Evolutionary conservation across 2,329 filamentous ascomycete species (phyloP).

Genomic region (Penicillium capsulatum): DNA sequence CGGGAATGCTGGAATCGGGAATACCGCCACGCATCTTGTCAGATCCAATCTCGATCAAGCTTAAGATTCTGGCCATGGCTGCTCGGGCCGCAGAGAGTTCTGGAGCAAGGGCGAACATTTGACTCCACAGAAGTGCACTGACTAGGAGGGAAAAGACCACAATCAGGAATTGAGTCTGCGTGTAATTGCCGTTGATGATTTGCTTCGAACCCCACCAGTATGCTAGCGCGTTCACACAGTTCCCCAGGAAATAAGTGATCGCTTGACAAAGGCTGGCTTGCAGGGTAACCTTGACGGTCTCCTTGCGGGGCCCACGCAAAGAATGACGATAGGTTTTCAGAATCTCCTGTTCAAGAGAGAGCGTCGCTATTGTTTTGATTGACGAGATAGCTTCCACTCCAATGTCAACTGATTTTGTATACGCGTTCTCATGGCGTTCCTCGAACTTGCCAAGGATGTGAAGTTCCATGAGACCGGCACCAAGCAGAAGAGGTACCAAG

Average conservation of each 20-base stretch:
- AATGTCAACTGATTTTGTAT: slow-evolving; percentile 49
- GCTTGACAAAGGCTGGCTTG: slow-evolving; percentile 47
- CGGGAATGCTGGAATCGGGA: no score
- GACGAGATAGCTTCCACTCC: slow-evolving; percentile 51
- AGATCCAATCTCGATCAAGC: slow-evolving; percentile 39
- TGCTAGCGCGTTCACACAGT: slow-evolving; percentile 68
- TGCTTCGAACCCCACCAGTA: slow-evolving; percentile 77
- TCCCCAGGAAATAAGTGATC: slow-evolving; percentile 49
- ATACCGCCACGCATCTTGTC: slow-evolving; percentile 29
- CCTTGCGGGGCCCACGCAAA: slow-evolving; percentile 46
- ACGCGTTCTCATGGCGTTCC: slow-evolving; percentile 50
- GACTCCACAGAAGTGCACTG: slow-evolving; percentile 67
- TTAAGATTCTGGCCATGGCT: slow-evolving; percentile 56
- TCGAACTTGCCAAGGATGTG: slow-evolving; percentile 58
- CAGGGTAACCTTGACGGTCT: slow-evolving; percentile 48
- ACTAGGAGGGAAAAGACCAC: slow-evolving; percentile 68
- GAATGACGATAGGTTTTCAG: slow-evolving; percentile 45
- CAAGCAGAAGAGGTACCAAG: slow-evolving; percentile 64
- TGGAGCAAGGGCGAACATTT: slow-evolving; percentile 70
- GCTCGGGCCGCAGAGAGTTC: slow-evolving; percentile 65
- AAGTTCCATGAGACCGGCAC: slow-evolving; percentile 66
- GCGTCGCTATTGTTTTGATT: slow-evolving; percentile 50
- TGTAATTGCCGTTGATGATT: slow-evolving; percentile 63
- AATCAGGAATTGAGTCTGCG: slow-evolving; percentile 67
- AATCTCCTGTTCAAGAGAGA: slow-evolving; percentile 51